Conservation (phyloP, 2,329 filamentous ascomycete genomes). For the Fusarium floridanum region DNA sequence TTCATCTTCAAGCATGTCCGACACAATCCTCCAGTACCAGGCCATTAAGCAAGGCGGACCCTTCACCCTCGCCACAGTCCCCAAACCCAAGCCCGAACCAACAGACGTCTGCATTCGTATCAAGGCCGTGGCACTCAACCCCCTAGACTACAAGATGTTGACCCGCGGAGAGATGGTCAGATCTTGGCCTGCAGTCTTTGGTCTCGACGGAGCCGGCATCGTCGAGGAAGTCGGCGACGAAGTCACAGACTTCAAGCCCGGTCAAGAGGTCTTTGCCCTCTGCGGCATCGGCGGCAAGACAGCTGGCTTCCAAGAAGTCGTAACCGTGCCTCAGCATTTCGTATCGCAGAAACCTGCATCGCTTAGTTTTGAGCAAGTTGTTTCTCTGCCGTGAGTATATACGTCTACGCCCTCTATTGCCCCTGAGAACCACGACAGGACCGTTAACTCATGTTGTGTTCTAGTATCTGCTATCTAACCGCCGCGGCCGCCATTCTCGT, state of each 20-base stretch:
- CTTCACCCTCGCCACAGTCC: constrained; percentile 31
- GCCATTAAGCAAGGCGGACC: constrained; percentile 31
- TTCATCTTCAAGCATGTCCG: constrained; percentile 6
- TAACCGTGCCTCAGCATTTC: constrained; percentile 36
- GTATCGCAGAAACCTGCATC: constrained; percentile 34
- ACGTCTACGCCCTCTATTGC: neutral
- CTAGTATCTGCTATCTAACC: constrained; percentile 39
- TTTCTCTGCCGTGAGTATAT: constrained; percentile 34
- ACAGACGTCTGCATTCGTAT: constrained; percentile 35
- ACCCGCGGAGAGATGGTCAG: constrained; percentile 33
- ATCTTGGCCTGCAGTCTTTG: constrained; percentile 35
- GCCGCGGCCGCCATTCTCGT: constrained; percentile 34
- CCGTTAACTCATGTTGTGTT: constrained; percentile 10
- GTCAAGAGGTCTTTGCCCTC: constrained; percentile 56
- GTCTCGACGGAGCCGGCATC: constrained; percentile 39
- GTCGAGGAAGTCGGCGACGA: constrained; percentile 41
- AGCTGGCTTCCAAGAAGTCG: constrained; percentile 37
- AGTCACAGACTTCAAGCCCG: constrained; percentile 41
- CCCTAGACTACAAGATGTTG: constrained; percentile 41
- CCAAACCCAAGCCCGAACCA: constrained; percentile 21
- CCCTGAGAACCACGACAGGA: neutral
- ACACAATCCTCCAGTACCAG: constrained; percentile 33
- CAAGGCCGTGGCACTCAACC: constrained; percentile 41
- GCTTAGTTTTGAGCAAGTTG: constrained; percentile 32
- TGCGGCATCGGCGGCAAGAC: constrained; percentile 36